These are phyloP conservation scores for Xylaria flabelliformis DNA, from an alignment of 495 filamentous ascomycete genomes.

Conservation along the genomic window DNA sequence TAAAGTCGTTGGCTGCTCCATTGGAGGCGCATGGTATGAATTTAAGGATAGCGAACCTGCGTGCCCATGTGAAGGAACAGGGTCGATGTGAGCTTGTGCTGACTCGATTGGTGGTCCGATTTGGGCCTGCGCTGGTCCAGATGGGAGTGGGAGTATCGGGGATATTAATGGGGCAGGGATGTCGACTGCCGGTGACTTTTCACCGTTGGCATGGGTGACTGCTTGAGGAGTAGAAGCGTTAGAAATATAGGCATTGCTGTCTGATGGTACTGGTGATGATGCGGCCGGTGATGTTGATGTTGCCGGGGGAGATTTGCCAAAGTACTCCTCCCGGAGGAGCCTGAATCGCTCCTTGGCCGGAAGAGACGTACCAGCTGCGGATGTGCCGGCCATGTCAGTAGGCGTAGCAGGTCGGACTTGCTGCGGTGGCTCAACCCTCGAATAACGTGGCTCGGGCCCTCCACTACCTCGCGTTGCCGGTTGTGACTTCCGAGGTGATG, in stretches of 20 bases:
- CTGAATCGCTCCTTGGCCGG: conserved; percentile 43
- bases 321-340: conserved; percentile 30
- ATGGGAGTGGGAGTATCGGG: conserved; percentile 21
- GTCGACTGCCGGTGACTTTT: conserved; percentile 17
- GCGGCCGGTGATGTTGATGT: conserved; percentile 1
- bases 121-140: conserved; percentile 10
- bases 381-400: conserved; percentile 36
- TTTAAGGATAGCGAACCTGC: neutral
- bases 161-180: conserved; percentile 23
- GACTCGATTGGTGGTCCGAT: conserved; percentile 17
- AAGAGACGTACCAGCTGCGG: conserved; percentile 21
- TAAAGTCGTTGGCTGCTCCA: conserved; percentile 43
- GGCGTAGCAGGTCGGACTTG: conserved; percentile 9
- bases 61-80: neutral
- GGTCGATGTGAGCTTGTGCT: conserved; percentile 16
- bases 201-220: conserved; percentile 18
- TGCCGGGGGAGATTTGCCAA: conserved; percentile 20
- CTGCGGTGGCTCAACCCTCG: neutral
- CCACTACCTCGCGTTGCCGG: conserved; percentile 9
- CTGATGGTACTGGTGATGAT: conserved; percentile 2
- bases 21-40: conserved; percentile 22
- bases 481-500: conserved; percentile 18
- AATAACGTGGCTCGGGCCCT: neutral
- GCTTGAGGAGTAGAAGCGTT: neutral
- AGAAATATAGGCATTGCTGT: neutral